Conservation (phyloP, 805 yeast species). For the Ogataea ganodermae region DNA sequence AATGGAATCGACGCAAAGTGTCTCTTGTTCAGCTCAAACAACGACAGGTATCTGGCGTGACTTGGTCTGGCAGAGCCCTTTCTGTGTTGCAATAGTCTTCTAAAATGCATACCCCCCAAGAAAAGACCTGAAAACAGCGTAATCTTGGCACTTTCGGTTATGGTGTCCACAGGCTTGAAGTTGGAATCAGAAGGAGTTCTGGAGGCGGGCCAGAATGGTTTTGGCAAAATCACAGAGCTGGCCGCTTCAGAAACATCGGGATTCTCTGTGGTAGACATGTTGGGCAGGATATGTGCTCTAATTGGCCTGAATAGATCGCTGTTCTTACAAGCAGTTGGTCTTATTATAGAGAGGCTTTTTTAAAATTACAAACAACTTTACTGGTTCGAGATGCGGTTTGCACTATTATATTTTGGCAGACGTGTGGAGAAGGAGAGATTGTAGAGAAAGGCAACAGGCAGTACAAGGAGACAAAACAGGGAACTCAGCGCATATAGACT, state of each 20-base stretch:
- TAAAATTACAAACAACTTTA: conserved; percentile 6
- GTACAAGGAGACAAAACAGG: too few species aligned
- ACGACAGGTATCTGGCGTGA: conserved; percentile 33
- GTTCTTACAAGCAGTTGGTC: background rate
- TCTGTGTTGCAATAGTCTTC: conserved; percentile 38
- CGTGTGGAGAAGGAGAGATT: background rate
- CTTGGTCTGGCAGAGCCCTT: conserved; percentile 43
- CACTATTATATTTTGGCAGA: conserved; percentile 9
- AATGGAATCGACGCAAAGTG: conserved; percentile 38
- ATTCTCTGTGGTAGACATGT: conserved; percentile 1
- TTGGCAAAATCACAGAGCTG: conserved; percentile 23
- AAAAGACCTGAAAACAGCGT: conserved; percentile 34
- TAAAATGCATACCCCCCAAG: conserved; percentile 39
- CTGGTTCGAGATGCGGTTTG: conserved; percentile 1
- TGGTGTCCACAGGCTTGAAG: conserved; percentile 35
- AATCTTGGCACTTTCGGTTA: conserved; percentile 32
- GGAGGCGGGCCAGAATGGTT: conserved; percentile 30
- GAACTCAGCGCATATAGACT: too few species aligned
- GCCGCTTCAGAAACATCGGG: background rate
- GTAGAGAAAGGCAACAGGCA: background rate
- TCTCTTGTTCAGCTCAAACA: conserved; percentile 33
- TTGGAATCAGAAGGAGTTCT: conserved; percentile 17
- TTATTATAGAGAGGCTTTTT: background rate
- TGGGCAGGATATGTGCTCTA: background rate
- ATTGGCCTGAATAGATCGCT: too few species aligned